Conservation (phyloP, 192 early-diverging fungal genomes). For the Coemansia sp. region DNA sequence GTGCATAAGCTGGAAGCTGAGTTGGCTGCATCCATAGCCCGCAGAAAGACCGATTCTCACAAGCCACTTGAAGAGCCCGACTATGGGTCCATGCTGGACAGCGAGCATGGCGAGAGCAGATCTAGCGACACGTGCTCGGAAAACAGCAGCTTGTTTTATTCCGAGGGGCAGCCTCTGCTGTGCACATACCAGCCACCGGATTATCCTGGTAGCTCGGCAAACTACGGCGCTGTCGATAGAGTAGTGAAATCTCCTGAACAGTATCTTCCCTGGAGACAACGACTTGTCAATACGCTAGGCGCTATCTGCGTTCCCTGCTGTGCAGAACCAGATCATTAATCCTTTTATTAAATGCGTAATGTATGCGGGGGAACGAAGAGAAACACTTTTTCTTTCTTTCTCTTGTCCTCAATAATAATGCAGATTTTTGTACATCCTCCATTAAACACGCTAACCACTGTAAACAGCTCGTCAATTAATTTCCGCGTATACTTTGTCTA, state of each 20-base stretch:
- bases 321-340: not conserved
- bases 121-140: slow-evolving; percentile 15
- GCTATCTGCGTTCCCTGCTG: slow-evolving; percentile 15
- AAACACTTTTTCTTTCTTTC: not conserved
- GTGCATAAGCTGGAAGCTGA: slow-evolving; percentile 36
- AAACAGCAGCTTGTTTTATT: slow-evolving; percentile 38
- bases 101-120: slow-evolving; percentile 13
- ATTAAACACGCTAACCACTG: slow-evolving; percentile 30
- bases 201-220: not conserved
- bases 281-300: slow-evolving; percentile 10
- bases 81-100: slow-evolving; percentile 39
- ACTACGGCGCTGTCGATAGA: not conserved
- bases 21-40: slow-evolving; percentile 17
- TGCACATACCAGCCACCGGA: slow-evolving; percentile 41
- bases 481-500: slow-evolving; percentile 39
- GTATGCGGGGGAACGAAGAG: too few species aligned
- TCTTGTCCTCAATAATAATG: slow-evolving; percentile 5
- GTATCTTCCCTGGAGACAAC: slow-evolving; percentile 38
- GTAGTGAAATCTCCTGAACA: slow-evolving; percentile 24
- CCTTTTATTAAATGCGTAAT: too few species aligned
- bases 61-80: not conserved
- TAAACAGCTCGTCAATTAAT: slow-evolving; percentile 15
- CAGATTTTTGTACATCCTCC: slow-evolving; percentile 32
- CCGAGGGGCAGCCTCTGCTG: slow-evolving; percentile 49
- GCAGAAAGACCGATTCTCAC: slow-evolving; percentile 1